Evolutionary conservation across 352 stramenopile species (phyloP), one percentile per base, ranked within the genome.

Genomic region (Globisporangium takayamanum): DNA sequence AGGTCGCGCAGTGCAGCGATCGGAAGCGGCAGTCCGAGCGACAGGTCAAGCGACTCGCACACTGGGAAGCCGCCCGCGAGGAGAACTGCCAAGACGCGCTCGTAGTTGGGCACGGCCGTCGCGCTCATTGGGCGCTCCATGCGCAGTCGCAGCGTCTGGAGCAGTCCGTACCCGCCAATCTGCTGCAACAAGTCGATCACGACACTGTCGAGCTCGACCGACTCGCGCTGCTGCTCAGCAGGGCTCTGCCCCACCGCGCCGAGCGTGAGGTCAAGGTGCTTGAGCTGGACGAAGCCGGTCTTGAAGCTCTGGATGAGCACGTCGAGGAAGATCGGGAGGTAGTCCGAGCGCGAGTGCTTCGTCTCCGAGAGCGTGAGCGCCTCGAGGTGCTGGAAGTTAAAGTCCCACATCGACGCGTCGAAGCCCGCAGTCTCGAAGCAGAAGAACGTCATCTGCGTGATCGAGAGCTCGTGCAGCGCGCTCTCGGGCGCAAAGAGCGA

Each of bases 401-500:
- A 67, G 47, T 76, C 72, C 73, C 73, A 89, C 45, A 59, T 59
- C n/a, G 59, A 42, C 16, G 47, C 18, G 22, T 70, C 44, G 8
- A 55, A 62, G 25, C 48, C 55, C 11, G 55, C 59, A 0, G 48
- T 46, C 18, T 67, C 63, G 12, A 52, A 54, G 14, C 47, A 54
- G 50, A 74, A 72, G 28, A 76, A 72, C 33, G 58, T 70, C 62
- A 76, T 72, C 18, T 76, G 57, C 11, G 65, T 52, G 16, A 79
- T 53, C 15, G 66, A 44, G 22, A 89, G 55, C 30, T 68, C 70
- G 56, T 78, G 62, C 18, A 86, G 59, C 37, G 69, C 73, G 41
- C 69, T 84, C 12, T 73, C 76, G 5, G 75, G 64, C 28, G 75
- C 66, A 20, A 89, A 86, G 18, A 89, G 64, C 55, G 71, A 67